These are phyloP conservation scores for Dactylorhiza incarnata DNA, from an alignment of 106 monocot genomes.

Conservation along the genomic window DNA sequence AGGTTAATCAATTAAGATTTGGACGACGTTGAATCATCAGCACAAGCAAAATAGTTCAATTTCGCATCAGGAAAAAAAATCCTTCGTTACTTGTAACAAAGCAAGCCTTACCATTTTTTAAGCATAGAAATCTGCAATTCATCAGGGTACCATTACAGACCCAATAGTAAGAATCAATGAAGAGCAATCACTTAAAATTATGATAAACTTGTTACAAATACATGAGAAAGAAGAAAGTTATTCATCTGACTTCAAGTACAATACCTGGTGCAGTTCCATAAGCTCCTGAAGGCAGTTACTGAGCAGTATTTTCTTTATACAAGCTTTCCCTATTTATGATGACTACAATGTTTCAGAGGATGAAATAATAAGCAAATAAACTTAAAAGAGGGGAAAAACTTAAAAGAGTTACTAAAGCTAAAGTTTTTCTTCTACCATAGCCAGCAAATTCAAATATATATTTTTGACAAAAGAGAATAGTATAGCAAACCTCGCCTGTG, in stretches of 20 bases:
- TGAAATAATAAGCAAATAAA: conserved; percentile 1
- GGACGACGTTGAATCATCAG: background rate
- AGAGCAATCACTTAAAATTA: background rate
- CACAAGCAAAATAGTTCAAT: background rate
- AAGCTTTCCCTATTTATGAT: conserved; percentile 69
- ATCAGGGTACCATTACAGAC: background rate
- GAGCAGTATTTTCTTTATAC: conserved; percentile 96
- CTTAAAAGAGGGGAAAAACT: background rate
- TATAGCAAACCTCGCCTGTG: conserved; percentile 74
- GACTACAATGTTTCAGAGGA: background rate
- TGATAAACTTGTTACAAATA: background rate
- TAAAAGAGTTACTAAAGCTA: background rate
- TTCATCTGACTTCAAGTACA: background rate
- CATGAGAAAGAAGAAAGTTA: background rate
- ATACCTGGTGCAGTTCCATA: conserved; percentile 99
- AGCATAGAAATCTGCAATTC: background rate
- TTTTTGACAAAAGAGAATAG: background rate
- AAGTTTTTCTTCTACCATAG: background rate
- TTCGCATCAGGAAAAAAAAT: background rate
- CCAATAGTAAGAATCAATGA: background rate
- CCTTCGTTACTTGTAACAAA: background rate
- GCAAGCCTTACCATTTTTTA: background rate
- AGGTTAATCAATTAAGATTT: background rate
- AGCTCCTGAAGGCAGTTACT: conserved; percentile 99
- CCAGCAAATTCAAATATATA: background rate